Conservation (phyloP, 441 rosid species). For the Sinapis alba region DNA sequence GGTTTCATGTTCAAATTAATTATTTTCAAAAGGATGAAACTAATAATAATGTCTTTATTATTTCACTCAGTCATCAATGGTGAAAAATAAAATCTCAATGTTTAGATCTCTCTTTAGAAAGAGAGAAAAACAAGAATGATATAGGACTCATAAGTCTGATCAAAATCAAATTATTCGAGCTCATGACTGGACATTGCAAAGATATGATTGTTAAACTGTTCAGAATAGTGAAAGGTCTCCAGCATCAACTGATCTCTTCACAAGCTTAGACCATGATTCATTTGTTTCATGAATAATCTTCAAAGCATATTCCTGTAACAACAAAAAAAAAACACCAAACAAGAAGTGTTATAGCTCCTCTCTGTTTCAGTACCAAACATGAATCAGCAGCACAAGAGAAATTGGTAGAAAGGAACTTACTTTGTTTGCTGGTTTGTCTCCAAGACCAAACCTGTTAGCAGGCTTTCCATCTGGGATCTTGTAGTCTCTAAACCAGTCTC, state of each 20-base stretch:
- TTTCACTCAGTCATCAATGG: conserved; percentile 18
- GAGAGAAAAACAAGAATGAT: conserved; percentile 28
- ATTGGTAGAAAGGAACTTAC: conserved; percentile 37
- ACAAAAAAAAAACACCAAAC: not conserved
- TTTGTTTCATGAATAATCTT: conserved; percentile 83
- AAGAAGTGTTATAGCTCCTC: not conserved
- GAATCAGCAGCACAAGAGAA: conserved; percentile 9
- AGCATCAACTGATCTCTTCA: conserved; percentile 73
- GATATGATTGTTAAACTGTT: conserved; percentile 1
- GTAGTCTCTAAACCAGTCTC: conserved; percentile 97
- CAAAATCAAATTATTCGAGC: conserved; percentile 7
- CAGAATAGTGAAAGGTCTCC: conserved; percentile 69
- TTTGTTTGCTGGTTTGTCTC: conserved; percentile 89
- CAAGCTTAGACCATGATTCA: conserved; percentile 87
- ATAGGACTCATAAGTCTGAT: not conserved
- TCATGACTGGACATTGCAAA: conserved; percentile 9
- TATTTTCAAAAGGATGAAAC: not conserved
- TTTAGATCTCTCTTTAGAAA: not conserved
- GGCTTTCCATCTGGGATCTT: conserved; percentile 98
- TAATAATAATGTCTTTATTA: not conserved
- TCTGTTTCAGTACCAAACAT: conserved; percentile 15
- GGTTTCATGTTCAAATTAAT: not conserved
- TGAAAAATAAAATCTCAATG: conserved; percentile 23
- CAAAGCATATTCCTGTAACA: conserved; percentile 74
- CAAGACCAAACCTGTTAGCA: conserved; percentile 94